Base-by-base conservation (phyloP, 768 basidiomycete genomes). In the Suillus brevipes region DNA sequence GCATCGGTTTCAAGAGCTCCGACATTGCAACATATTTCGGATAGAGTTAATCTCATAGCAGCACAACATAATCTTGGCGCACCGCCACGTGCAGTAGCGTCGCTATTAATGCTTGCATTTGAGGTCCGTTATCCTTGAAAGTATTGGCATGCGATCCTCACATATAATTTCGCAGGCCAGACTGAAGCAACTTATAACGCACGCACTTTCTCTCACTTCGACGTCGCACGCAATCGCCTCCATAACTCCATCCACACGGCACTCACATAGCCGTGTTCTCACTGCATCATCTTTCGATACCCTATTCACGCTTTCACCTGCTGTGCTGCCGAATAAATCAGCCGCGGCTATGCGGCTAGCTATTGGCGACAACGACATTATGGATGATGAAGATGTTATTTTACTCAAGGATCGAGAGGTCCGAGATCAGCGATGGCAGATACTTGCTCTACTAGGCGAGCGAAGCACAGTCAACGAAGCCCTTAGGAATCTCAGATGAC, bases 171-270 rank as follows among this genome's bases (percentile, higher is more conserved):
- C 40, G 18, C 66, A 92, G 91, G 90, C 90, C 20, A 91, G 92
- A 73, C 82, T 94, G 5, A 94, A 94, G 72, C 90, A 93, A 64
- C 84, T 94, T 34, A 89, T 94, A 67, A 91, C 89, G 1, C 90
- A 90, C 69, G 90, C 92, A 6, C 75, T 94, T 37, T 89, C 91
- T 3, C 79, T 93, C 12, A 92, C 91, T 2, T 87, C 90, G 1
- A 83, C 87, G 9, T 93, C 92, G 7, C 86, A 89, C 68, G 87
- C 90, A 36, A 88, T 92, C 68, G 84, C 88, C 8, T 93, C 92
- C 56, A 92, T 94, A 57, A 82, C 80, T 12, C 87, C 90, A 0
- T 86, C 89, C 18, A 68, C 67, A 4, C 75, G 77, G n/a, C 78
- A 75, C 62, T 78, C 78, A 60, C 77, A 70, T 42, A 77, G 72